Percentiles rank a stretch among this genome's conserved stretches.
Conservation (phyloP, 2,329 filamentous ascomycete species). For the Coleophoma cylindrospora region DNA sequence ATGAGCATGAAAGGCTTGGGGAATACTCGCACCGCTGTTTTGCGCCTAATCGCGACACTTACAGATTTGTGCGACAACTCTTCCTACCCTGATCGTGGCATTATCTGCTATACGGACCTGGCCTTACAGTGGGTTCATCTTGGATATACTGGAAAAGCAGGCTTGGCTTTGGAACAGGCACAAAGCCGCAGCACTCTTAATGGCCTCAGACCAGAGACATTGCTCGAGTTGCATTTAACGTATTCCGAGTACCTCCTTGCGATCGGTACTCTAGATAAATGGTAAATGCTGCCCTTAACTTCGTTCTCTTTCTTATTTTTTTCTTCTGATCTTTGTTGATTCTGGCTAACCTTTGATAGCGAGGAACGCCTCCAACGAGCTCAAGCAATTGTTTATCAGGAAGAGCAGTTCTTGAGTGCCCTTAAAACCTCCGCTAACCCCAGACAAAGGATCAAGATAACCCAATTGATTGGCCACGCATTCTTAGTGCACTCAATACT, state of each 20-base stretch:
- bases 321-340: background rate
- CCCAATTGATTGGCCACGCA: slow-evolving; percentile 29
- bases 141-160: slow-evolving; percentile 55
- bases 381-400: slow-evolving; percentile 18
- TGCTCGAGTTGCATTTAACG: slow-evolving; percentile 59
- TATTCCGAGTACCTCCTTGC: slow-evolving; percentile 71
- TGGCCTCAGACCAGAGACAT: slow-evolving; percentile 36
- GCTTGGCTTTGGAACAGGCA: slow-evolving; percentile 51
- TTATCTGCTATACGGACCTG: slow-evolving; percentile 34
- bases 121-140: slow-evolving; percentile 52
- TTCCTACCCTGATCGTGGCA: slow-evolving; percentile 33
- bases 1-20: slow-evolving; percentile 51
- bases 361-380: slow-evolving; percentile 23
- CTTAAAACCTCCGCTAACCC: slow-evolving; percentile 9
- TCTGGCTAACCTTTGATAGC: slow-evolving; percentile 15
- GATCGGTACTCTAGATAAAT: slow-evolving; percentile 61
- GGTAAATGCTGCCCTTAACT: slow-evolving; percentile 22
- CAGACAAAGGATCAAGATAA: slow-evolving; percentile 17
- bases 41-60: slow-evolving; percentile 41
- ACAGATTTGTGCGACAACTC: slow-evolving; percentile 36
- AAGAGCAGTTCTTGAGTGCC: slow-evolving; percentile 12
- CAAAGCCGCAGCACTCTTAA: slow-evolving; percentile 39
- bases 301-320: slow-evolving; percentile 8
- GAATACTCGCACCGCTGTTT: slow-evolving; percentile 39
- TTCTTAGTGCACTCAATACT: slow-evolving; percentile 27